A percentile compares a stretch with the other conserved stretches of the same genome.
Conservation (phyloP, 176 grass and related monocot genomes). For the Microstegium vimineum region DNA sequence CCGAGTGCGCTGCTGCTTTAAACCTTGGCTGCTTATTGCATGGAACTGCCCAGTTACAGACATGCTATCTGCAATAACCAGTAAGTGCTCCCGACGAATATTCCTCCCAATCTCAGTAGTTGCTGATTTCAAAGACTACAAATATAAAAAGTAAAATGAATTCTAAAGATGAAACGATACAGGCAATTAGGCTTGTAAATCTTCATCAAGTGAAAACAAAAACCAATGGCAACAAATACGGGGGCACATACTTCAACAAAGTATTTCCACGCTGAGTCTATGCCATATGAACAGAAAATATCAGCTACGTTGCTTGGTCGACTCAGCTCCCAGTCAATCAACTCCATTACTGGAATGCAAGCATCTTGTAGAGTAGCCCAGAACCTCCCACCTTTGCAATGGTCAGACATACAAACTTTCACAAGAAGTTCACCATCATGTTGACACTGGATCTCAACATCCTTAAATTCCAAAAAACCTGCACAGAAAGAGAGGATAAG, state of each 20-base stretch:
- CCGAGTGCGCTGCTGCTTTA: conserved; percentile 57
- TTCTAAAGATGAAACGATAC: conserved; percentile 8
- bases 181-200: background rate
- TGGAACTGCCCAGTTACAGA: conserved; percentile 80
- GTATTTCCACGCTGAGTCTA: conserved; percentile 76
- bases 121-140: conserved; percentile 68
- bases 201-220: conserved; percentile 20
- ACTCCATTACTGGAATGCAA: conserved; percentile 72
- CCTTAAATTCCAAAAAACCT: conserved; percentile 82
- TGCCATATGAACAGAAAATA: conserved; percentile 69
- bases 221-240: conserved; percentile 21
- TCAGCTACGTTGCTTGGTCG: conserved; percentile 51
- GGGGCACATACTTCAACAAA: conserved; percentile 62
- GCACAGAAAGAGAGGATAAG: conserved; percentile 12
- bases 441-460: conserved; percentile 66
- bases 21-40: conserved; percentile 65
- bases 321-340: conserved; percentile 89
- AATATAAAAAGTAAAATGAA: conserved; percentile 30
- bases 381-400: conserved; percentile 52
- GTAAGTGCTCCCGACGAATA: conserved; percentile 56
- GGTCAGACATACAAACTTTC: conserved; percentile 72
- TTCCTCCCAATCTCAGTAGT: conserved; percentile 65
- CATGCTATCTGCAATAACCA: conserved; percentile 64
- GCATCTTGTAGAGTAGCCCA: conserved; percentile 74
- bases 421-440: conserved; percentile 53